Conservation (phyloP, 768 basidiomycete genomes). For the Cubamyces sp. region DNA sequence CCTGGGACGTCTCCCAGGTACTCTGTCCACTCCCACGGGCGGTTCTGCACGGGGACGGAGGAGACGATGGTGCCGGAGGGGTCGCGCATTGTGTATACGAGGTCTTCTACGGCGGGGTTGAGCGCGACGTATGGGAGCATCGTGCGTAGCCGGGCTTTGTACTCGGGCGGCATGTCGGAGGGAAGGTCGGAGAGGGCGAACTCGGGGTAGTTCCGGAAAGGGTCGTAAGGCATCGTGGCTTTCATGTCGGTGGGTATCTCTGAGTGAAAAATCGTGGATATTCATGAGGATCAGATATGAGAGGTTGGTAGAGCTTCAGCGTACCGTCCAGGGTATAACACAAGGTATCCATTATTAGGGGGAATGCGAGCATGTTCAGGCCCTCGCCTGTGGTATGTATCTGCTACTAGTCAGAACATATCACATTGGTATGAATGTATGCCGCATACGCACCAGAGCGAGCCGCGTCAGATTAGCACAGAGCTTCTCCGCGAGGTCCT, state of each 20-base stretch:
- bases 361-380: conserved; percentile 61
- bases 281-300: background rate
- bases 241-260: conserved; percentile 68
- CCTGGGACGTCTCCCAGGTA: conserved; percentile 62
- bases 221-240: conserved; percentile 53
- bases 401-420: conserved; percentile 39
- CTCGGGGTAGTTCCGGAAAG: conserved; percentile 66
- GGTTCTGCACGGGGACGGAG: conserved; percentile 62
- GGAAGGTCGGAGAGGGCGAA: conserved; percentile 56
- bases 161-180: conserved; percentile 56
- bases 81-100: conserved; percentile 64
- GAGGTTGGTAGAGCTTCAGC: conserved; percentile 17
- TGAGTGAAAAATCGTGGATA: conserved; percentile 32
- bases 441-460: conserved; percentile 19
- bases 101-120: conserved; percentile 54
- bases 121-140: conserved; percentile 61
- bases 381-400: conserved; percentile 55
- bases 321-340: conserved; percentile 76
- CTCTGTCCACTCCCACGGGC: conserved; percentile 89
- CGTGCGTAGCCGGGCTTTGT: conserved; percentile 57
- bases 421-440: background rate
- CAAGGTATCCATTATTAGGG: conserved; percentile 73
- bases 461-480: conserved; percentile 46
- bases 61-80: conserved; percentile 51
- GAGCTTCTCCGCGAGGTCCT: conserved; percentile 49